These are phyloP conservation scores for Acanthamoeba castellanii DNA, from an alignment of 208 protist genomes.

Conservation along the genomic window DNA sequence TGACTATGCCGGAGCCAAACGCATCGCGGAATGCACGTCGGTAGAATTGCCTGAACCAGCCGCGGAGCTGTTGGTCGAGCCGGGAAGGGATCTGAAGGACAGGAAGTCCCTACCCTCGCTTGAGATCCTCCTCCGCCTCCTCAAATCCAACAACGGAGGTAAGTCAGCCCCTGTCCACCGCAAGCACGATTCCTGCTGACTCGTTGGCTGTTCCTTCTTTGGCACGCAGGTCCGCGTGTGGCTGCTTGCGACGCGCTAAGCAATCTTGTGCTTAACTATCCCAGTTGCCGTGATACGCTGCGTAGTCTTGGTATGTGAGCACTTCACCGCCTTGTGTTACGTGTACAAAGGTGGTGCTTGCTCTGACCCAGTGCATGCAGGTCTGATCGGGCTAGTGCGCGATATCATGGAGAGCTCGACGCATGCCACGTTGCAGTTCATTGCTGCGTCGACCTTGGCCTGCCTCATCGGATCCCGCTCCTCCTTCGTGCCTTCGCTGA, in stretches of 20 bases:
- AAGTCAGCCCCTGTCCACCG: not conserved
- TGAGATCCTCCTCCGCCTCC: constrained; percentile 32
- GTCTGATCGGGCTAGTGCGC: not conserved
- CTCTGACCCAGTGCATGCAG: not conserved
- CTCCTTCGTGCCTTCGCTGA: not conserved
- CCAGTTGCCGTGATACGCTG: constrained; percentile 30
- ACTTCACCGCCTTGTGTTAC: not conserved
- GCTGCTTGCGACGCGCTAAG: constrained; percentile 38
- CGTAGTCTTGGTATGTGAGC: not conserved
- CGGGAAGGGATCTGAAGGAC: not conserved
- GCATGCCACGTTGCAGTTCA: constrained; percentile 52
- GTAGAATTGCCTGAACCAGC: not conserved
- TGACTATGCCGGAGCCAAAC: constrained; percentile 23
- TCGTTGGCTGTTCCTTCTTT: not conserved
- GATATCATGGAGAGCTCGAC: constrained; percentile 67
- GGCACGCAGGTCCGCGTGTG: not conserved
- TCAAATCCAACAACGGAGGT: constrained; percentile 60
- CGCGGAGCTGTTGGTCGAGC: constrained; percentile 1
- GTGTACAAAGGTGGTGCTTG: no score
- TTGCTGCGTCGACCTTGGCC: constrained; percentile 7
- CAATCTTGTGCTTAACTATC: constrained; percentile 57
- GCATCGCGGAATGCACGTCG: constrained; percentile 35
- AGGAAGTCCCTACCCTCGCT: constrained; percentile 9
- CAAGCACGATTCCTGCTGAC: not conserved
- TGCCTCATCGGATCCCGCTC: constrained; percentile 26